Evolutionary conservation across 2,329 filamentous ascomycete species (phyloP), one percentile per base, ranked within the genome.

Genomic region (Pseudogymnoascus sp.): DNA sequence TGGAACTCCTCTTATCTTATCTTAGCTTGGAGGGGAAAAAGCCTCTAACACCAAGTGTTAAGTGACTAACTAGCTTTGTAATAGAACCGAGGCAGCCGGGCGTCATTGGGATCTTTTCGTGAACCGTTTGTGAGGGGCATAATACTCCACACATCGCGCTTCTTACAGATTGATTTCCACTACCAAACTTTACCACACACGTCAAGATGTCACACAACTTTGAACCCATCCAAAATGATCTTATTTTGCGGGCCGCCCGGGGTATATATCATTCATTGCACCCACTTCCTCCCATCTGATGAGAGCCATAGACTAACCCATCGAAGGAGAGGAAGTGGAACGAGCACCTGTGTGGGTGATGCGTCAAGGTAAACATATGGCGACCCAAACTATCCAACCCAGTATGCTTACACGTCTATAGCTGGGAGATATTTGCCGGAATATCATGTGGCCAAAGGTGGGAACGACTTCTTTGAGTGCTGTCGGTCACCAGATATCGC

Each of bases 301-400:
- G 59, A 33, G 41, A 46, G 46, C 37, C 46, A 60, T 56, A 62
- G 40, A 31, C 66, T 69, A 65, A 71, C 68, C 65, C 63, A 66
- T 63, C 62, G 61, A 72, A 96, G 93, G 93, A 75, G 84, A 97
- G 78, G 87, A 87, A 75, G 90, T 98, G 68, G 92, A 97, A 78
- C 87, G 95, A 68, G 90, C 95, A 66, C 95, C 95, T 64, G 91
- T 96, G 81, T 99, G 95, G 95, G 92, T 99, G 75, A 99, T 99
- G 95, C 90, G 95, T 78, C 95, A 99, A 86, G 92, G 92, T 93
- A 71, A 81, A 38, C 76, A 76, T 70, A 62, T 46, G 63, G 16
- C 6, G 41, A 46, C 40, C 62, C 28, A 26, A 59, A 26, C 4
- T 37, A 10, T 38, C 6, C n/a, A 41, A 62, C 60, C 59, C 40